Evolutionary conservation across 805 yeast genomes (phyloP).

Genomic region (Diddensiella santjacobensis): DNA sequence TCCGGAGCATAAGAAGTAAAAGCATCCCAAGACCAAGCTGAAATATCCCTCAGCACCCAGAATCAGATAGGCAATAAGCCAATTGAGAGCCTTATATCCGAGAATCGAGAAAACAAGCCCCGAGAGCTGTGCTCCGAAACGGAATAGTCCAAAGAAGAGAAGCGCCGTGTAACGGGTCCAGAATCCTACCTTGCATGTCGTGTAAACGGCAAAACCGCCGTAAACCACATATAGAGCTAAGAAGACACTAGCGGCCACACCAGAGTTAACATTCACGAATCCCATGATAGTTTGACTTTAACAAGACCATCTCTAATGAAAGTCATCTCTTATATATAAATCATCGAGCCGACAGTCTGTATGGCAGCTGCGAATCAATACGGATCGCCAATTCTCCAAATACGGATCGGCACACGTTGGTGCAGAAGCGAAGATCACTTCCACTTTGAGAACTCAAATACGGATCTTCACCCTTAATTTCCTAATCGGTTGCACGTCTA

Average conservation of each 20-base stretch:
- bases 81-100: constrained; percentile 11
- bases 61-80: constrained; percentile 22
- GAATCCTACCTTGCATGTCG: constrained; percentile 7
- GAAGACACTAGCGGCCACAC: constrained; percentile 14
- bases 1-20: constrained; percentile 10
- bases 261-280: constrained; percentile 8
- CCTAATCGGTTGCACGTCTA: not conserved
- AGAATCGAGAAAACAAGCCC: constrained; percentile 15
- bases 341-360: not conserved
- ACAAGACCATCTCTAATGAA: no score
- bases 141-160: constrained; percentile 13
- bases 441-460: not conserved
- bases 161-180: constrained; percentile 12
- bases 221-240: constrained; percentile 12
- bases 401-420: not conserved
- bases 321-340: not conserved
- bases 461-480: not conserved
- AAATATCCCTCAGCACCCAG: constrained; percentile 23
- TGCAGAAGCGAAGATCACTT: not conserved
- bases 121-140: constrained; percentile 20
- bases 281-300: constrained; percentile 7
- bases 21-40: constrained; percentile 14
- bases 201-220: constrained; percentile 4
- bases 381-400: no score
- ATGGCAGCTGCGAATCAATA: not conserved